Conservation (phyloP, 352 stramenopile genomes). For the Phytophthora cactorum region DNA sequence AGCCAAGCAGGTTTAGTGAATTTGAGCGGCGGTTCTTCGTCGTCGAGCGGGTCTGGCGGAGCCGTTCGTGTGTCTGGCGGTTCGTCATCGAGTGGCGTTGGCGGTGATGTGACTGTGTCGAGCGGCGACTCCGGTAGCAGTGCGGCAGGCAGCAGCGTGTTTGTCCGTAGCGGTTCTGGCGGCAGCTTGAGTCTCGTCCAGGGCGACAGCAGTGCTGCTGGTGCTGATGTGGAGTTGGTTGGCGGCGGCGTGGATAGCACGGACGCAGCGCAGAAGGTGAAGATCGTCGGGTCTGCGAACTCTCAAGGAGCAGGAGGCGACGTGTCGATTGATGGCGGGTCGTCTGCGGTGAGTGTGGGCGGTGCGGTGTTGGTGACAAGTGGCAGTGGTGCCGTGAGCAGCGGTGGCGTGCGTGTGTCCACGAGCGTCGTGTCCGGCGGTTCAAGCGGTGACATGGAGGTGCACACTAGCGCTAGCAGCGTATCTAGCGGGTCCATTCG, state of each 20-base stretch:
- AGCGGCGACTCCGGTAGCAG: slow-evolving; percentile 25
- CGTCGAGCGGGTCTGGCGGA: slow-evolving; percentile 19
- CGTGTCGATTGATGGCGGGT: slow-evolving; percentile 35
- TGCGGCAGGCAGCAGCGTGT: slow-evolving; percentile 21
- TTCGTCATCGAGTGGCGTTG: slow-evolving; percentile 26
- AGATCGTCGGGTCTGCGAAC: slow-evolving; percentile 33
- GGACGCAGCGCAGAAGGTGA: slow-evolving; percentile 26
- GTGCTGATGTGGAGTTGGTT: slow-evolving; percentile 34
- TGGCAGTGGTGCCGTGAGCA: no score
- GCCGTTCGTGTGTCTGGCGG: slow-evolving; percentile 23
- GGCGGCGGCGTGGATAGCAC: slow-evolving; percentile 26
- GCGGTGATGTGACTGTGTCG: slow-evolving; percentile 32
- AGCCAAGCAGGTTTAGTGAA: slow-evolving; percentile 6
- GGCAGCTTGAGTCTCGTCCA: slow-evolving; percentile 30
- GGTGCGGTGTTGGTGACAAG: no score
- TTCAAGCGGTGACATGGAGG: no score
- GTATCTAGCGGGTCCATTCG: no score
- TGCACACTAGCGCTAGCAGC: no score
- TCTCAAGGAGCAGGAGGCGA: slow-evolving; percentile 28
- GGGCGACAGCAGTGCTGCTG: slow-evolving; percentile 24
- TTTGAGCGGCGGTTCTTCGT: slow-evolving; percentile 21
- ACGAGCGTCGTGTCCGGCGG: no score
- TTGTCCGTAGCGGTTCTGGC: slow-evolving; percentile 32
- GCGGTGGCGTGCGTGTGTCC: no score
- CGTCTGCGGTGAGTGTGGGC: no score